phyloP scores from a whole-genome alignment of 257 asterid species.

The Penstemon davidsonii region DNA sequence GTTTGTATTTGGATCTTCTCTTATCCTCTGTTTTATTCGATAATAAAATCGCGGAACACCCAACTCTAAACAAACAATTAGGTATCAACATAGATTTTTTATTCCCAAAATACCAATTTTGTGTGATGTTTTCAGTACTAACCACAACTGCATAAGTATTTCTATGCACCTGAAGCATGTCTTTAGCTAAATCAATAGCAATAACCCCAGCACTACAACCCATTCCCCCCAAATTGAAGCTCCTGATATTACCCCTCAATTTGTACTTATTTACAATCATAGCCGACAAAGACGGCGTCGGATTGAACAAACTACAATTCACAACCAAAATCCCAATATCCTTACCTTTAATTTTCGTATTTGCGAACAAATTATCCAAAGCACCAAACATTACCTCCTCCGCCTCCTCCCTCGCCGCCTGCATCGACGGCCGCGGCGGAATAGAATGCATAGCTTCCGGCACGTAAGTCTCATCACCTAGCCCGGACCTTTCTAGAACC shows the following conservation, averaged over 20 bases:
- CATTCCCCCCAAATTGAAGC: slow-evolving; percentile 22
- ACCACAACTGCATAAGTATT: slow-evolving; percentile 23
- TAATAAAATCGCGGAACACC: slow-evolving; percentile 16
- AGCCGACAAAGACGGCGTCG: slow-evolving; percentile 18
- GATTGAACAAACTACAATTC: slow-evolving; percentile 22
- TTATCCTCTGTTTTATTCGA: slow-evolving; percentile 10
- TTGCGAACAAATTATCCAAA: background rate
- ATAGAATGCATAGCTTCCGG: slow-evolving; percentile 19
- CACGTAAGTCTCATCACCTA: slow-evolving; percentile 14
- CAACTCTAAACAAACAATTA: slow-evolving; percentile 17
- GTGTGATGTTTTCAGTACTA: slow-evolving; percentile 13
- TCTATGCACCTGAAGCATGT: slow-evolving; percentile 16
- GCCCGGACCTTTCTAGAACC: slow-evolving; percentile 8
- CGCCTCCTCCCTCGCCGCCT: slow-evolving; percentile 19
- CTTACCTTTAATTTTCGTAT: background rate
- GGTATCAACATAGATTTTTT: slow-evolving; percentile 16
- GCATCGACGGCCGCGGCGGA: slow-evolving; percentile 18
- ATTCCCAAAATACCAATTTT: slow-evolving; percentile 22
- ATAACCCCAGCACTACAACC: slow-evolving; percentile 17
- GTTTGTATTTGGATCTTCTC: background rate
- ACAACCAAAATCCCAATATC: slow-evolving; percentile 14
- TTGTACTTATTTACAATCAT: slow-evolving; percentile 19
- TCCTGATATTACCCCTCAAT: slow-evolving; percentile 22
- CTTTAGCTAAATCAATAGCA: slow-evolving; percentile 15
- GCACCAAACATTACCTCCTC: slow-evolving; percentile 16